Evolutionary conservation across 139 green algal genomes (phyloP), one percentile per base, ranked within the genome.

Genomic region (Spirogloea muscicola): DNA sequence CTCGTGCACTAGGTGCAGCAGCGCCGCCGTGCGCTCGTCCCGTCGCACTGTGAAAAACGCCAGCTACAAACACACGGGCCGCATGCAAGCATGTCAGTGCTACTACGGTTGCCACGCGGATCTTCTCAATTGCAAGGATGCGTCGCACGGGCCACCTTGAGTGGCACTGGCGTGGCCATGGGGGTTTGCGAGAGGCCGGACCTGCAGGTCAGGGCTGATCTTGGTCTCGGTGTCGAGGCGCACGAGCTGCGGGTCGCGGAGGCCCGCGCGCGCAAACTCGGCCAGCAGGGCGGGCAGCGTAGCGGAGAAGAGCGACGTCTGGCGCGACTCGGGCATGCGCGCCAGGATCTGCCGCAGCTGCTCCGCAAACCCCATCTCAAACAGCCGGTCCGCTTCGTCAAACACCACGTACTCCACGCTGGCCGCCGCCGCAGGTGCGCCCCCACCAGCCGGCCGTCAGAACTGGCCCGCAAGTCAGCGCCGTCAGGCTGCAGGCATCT

Each of bases 281-380:
- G 94, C 94, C 68, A 99, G 84, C 27, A 79, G 83, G 29, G 63
- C 51, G 0, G 94, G 94, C 87, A 99, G 78, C 27, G 94, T 99
- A 57, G 94, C 94, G 38, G 73, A 90, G 84, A 98, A 98, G 27
- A 99, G 88, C 77, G 98, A 85, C 29, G 90, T 96, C 87, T 98
- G 82, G 27, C 82, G 48, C 1, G 58, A 46, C 31, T 91, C 70
- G 7, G 77, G 60, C 81, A 96, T 87, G 33, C 72, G 60, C 5
- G 29, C 33, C 37, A 98, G 65, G 66, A 98, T 93, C 5, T 94
- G 80, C 0, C 57, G 64, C 6, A 97, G 76, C 87, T 97, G 93
- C 25, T 92, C 86, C 1, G 88, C 87, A 82, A 98, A 96, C 33
- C 94, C 94, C 93, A 98, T 96, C 82, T 98, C 94, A 69, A 98